Conservation (phyloP, 306 rosid species). For the Sechiopsis laciniata region DNA sequence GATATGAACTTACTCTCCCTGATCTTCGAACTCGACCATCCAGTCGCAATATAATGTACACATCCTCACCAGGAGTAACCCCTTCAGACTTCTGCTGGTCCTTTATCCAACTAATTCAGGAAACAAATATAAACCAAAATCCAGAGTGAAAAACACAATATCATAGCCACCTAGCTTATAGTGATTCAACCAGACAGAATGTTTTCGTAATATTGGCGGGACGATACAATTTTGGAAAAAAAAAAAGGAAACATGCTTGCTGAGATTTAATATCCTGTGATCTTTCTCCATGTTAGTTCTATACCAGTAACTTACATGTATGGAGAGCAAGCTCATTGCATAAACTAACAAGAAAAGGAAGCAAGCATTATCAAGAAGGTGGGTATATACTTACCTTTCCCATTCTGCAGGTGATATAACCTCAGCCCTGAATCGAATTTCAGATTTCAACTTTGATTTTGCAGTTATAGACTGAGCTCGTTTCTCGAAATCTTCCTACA, state of each 20-base stretch:
- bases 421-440: conserved; percentile 89
- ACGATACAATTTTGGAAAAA: not conserved
- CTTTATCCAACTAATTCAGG: conserved; percentile 71
- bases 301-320: not conserved
- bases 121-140: not conserved
- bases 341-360: not conserved
- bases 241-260: no score
- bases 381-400: conserved; percentile 60
- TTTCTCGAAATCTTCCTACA: conserved; percentile 91
- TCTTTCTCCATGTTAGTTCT: not conserved
- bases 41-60: conserved; percentile 75
- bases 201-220: not conserved
- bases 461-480: conserved; percentile 75
- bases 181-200: not conserved
- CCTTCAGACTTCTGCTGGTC: conserved; percentile 91
- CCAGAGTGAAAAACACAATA: not conserved
- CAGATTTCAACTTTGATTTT: conserved; percentile 83
- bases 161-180: not conserved
- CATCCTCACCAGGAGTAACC: conserved; percentile 80
- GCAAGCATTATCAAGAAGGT: not conserved
- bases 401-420: conserved; percentile 77
- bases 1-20: conserved; percentile 58
- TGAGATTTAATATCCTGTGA: not conserved
- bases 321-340: not conserved
- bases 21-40: conserved; percentile 98